Conservation (phyloP, 2,329 filamentous ascomycete genomes). For the Aspergillus sp. region DNA sequence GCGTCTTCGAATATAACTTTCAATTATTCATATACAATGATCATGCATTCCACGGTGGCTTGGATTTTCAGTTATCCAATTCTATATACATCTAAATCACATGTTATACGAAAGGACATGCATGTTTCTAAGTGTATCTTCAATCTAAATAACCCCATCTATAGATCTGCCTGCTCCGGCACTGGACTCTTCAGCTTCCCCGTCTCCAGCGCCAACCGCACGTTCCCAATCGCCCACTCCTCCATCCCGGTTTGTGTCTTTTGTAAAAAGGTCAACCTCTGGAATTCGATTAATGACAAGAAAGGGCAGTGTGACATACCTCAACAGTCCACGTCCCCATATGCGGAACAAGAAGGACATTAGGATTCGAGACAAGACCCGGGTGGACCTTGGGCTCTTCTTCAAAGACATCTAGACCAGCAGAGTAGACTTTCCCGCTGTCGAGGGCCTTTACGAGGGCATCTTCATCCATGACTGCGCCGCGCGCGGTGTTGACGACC, state of each 20-base stretch:
- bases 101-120: neutral
- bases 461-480: conserved; percentile 77
- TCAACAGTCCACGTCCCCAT: conserved; percentile 82
- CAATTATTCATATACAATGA: conserved; percentile 2
- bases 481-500: conserved; percentile 79
- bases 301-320: conserved; percentile 27
- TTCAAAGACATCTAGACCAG: conserved; percentile 79
- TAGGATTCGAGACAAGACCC: conserved; percentile 67
- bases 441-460: conserved; percentile 74
- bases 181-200: conserved; percentile 68
- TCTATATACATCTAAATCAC: neutral
- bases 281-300: neutral
- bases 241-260: conserved; percentile 65
- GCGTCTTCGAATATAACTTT: conserved; percentile 13
- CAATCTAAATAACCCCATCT: neutral
- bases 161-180: conserved; percentile 64
- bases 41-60: neutral
- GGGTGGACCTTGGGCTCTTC: conserved; percentile 75
- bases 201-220: conserved; percentile 61
- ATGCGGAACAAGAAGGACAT: conserved; percentile 75
- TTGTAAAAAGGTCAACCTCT: neutral
- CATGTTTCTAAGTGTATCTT: neutral
- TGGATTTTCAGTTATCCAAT: neutral
- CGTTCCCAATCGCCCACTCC: conserved; percentile 71
- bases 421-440: conserved; percentile 67